phyloP scores from a whole-genome alignment of 2,329 filamentous ascomycete genomes.

The Fusarium sp. region DNA sequence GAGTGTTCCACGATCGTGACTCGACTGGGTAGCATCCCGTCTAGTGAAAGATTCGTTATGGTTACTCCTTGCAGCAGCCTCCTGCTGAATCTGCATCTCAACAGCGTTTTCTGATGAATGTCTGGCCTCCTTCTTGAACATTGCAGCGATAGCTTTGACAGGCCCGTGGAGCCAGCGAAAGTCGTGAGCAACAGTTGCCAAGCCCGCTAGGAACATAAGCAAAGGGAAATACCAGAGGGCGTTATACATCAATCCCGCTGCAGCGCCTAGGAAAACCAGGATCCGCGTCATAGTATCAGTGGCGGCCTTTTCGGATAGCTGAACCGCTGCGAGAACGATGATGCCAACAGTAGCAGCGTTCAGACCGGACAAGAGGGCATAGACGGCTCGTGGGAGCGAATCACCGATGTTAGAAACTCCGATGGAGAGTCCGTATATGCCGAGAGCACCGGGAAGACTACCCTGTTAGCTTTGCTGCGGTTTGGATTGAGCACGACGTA shows the following conservation, averaged over 20 bases:
- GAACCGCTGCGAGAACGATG: conserved; percentile 75
- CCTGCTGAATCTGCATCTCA: conserved; percentile 8
- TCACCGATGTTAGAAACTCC: conserved; percentile 71
- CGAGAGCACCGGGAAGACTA: conserved; percentile 74
- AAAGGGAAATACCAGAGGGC: conserved; percentile 81
- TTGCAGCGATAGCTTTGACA: not conserved
- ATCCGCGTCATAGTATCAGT: conserved; percentile 72
- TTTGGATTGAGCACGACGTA: conserved; percentile 37
- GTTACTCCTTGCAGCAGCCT: not conserved
- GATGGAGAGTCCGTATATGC: conserved; percentile 75
- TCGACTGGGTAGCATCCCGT: not conserved
- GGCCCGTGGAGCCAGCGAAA: conserved; percentile 58
- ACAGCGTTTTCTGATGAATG: not conserved
- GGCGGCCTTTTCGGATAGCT: conserved; percentile 75
- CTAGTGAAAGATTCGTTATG: not conserved
- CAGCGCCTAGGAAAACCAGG: conserved; percentile 71
- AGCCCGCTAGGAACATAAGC: conserved; percentile 68
- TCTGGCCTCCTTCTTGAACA: not conserved
- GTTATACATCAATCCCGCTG: conserved; percentile 76
- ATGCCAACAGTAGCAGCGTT: conserved; percentile 80
- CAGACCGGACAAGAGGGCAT: conserved; percentile 76
- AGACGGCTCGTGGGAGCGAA: conserved; percentile 70
- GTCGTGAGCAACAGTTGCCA: conserved; percentile 67
- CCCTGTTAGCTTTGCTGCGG: conserved; percentile 5
- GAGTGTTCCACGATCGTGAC: not conserved